phyloP scores from a whole-genome alignment of 2,329 filamentous ascomycete genomes.

The Juglanconis juglandina region DNA sequence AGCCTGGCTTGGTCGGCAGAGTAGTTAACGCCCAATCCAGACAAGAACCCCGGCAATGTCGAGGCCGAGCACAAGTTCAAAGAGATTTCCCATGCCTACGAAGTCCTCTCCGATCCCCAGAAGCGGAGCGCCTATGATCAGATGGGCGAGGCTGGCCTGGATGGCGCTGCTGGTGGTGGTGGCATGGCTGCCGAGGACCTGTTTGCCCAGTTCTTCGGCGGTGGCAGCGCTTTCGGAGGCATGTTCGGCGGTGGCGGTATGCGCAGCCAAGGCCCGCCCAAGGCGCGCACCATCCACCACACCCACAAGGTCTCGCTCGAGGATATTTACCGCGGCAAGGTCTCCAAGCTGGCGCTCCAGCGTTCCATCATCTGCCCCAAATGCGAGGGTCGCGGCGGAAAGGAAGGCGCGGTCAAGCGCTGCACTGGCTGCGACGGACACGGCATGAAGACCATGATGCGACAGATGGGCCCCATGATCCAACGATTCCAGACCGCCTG shows the following conservation, averaged over 20 bases:
- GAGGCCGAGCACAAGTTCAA: slow-evolving; percentile 97
- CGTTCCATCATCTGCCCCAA: slow-evolving; percentile 95
- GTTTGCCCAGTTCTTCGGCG: slow-evolving; percentile 95
- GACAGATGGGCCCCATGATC: slow-evolving; percentile 99
- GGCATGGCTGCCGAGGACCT: slow-evolving; percentile 96
- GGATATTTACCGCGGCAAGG: slow-evolving; percentile 96
- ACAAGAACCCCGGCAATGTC: slow-evolving; percentile 95
- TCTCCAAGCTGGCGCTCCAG: slow-evolving; percentile 94
- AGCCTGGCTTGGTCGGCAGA: background rate
- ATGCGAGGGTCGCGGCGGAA: slow-evolving; percentile 91
- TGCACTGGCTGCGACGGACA: slow-evolving; percentile 87
- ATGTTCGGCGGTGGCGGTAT: slow-evolving; percentile 78
- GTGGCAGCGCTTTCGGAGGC: slow-evolving; percentile 68
- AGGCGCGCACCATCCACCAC: slow-evolving; percentile 96
- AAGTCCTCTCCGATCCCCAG: slow-evolving; percentile 86
- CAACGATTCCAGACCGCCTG: slow-evolving; percentile 99
- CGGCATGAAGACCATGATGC: slow-evolving; percentile 99
- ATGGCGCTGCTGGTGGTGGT: slow-evolving; percentile 74
- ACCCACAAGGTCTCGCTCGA: slow-evolving; percentile 97
- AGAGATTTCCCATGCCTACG: slow-evolving; percentile 92
- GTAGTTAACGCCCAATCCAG: slow-evolving; percentile 41
- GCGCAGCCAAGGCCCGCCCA: slow-evolving; percentile 73
- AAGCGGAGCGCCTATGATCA: slow-evolving; percentile 94
- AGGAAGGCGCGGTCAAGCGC: slow-evolving; percentile 94
- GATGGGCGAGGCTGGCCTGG: slow-evolving; percentile 94